Evolutionary conservation across 345 rosid genomes (phyloP).

Genomic region (Brassica carinata): DNA sequence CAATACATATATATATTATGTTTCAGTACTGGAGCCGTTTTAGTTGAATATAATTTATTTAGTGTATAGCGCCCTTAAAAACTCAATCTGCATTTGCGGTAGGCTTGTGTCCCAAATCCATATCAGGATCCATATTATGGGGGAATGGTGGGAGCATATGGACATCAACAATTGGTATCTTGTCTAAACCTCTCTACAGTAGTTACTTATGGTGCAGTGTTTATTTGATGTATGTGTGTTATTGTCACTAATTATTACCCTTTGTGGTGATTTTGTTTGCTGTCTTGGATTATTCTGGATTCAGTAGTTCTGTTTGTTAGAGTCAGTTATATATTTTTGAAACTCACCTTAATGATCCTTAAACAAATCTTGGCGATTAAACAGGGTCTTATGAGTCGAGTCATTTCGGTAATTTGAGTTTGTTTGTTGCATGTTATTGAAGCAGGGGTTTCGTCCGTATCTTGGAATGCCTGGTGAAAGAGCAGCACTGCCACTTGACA

Average conservation of each 20-base stretch:
- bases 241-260: too few relatives aligned
- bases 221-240: conserved; percentile 25
- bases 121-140: conserved; percentile 85
- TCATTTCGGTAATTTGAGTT: background rate
- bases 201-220: too few relatives aligned
- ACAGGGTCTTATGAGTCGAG: background rate
- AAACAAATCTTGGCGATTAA: background rate
- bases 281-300: background rate
- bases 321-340: background rate
- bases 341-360: background rate
- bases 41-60: background rate
- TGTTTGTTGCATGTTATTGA: background rate
- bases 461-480: conserved; percentile 78
- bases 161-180: conserved; percentile 77
- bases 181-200: conserved; percentile 15
- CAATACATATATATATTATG: too few relatives aligned
- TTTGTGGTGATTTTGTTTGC: conserved; percentile 6
- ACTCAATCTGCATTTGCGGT: conserved; percentile 35
- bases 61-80: conserved; percentile 10
- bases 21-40: background rate
- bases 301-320: background rate
- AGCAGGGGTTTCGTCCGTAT: conserved; percentile 80
- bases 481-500: conserved; percentile 84
- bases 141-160: conserved; percentile 86
- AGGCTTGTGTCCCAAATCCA: conserved; percentile 92